A percentile compares a stretch with the other conserved stretches of the same genome.
Evolutionary conservation across 306 rosid species (phyloP).

Genomic region (Lathyrus aphaca): DNA sequence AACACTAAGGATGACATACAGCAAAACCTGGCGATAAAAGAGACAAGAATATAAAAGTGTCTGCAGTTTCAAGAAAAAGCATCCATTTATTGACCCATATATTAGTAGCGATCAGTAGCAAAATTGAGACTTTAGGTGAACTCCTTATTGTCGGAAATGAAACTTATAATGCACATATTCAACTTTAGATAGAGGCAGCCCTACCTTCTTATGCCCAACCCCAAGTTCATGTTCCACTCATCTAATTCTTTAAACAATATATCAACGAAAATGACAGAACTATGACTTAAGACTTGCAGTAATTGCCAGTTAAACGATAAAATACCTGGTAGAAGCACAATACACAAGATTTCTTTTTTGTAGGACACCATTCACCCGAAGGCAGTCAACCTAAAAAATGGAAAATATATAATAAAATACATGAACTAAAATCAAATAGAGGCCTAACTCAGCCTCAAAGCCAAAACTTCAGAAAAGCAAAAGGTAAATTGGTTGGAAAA

Average conservation of each 20-base stretch:
- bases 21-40: constrained; percentile 30
- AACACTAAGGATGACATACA: constrained; percentile 23
- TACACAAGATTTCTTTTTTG: constrained; percentile 93
- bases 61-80: constrained; percentile 19
- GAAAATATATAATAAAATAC: constrained; percentile 9
- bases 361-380: constrained; percentile 87
- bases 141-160: constrained; percentile 29
- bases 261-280: constrained; percentile 28
- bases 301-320: constrained; percentile 33
- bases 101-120: constrained; percentile 14
- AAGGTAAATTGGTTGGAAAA: neutral
- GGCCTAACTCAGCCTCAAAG: constrained; percentile 27
- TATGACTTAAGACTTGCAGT: constrained; percentile 17
- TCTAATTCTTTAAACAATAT: constrained; percentile 11
- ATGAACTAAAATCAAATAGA: constrained; percentile 27
- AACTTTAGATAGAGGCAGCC: neutral
- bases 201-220: constrained; percentile 17
- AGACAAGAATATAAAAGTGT: constrained; percentile 20
- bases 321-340: constrained; percentile 96
- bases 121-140: constrained; percentile 31
- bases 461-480: constrained; percentile 9
- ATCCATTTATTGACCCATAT: neutral
- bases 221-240: constrained; percentile 21
- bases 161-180: constrained; percentile 8
- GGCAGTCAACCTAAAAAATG: constrained; percentile 81